phyloP scores from a whole-genome alignment of 2,329 filamentous ascomycete genomes.

The Phyllosticta citribraziliensis region DNA sequence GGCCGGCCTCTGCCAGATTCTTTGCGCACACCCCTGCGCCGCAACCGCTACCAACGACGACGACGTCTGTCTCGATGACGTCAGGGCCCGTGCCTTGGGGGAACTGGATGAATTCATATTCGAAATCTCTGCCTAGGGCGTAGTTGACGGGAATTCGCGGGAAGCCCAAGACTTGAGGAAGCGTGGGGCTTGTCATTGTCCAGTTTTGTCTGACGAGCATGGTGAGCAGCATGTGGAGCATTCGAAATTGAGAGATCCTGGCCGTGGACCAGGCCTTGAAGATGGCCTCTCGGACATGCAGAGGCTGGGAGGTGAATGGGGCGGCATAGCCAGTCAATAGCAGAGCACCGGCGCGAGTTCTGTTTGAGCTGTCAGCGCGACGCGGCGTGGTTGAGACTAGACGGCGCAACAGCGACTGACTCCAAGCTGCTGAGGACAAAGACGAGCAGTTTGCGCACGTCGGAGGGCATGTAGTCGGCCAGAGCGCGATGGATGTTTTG shows the following conservation, averaged over 20 bases:
- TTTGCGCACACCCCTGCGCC: slow-evolving; percentile 76
- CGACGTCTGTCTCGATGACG: slow-evolving; percentile 65
- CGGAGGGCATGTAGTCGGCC: slow-evolving; percentile 38
- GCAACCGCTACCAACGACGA: slow-evolving; percentile 80
- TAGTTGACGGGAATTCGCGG: slow-evolving; percentile 47
- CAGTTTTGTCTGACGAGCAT: slow-evolving; percentile 46
- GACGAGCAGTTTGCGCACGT: slow-evolving; percentile 39
- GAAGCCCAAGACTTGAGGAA: slow-evolving; percentile 49
- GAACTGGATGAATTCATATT: slow-evolving; percentile 53
- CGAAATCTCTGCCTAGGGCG: slow-evolving; percentile 41
- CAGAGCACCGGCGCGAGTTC: slow-evolving; percentile 52
- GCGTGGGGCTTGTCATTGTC: slow-evolving; percentile 45
- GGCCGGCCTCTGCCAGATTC: slow-evolving; percentile 65
- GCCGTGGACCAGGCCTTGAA: slow-evolving; percentile 53
- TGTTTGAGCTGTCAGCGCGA: slow-evolving; percentile 24
- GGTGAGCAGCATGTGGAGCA: slow-evolving; percentile 47
- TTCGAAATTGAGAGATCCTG: slow-evolving; percentile 45
- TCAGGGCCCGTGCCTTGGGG: slow-evolving; percentile 44
- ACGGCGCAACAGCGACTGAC: slow-evolving; percentile 24
- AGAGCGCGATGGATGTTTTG: slow-evolving; percentile 41
- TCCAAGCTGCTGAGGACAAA: slow-evolving; percentile 45
- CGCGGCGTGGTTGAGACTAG: slow-evolving; percentile 4
- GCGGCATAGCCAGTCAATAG: slow-evolving; percentile 58
- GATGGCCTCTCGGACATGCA: slow-evolving; percentile 51
- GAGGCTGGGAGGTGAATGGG: slow-evolving; percentile 52